Evolutionary conservation across 2,329 filamentous ascomycete genomes (phyloP).

Genomic region (Lachnellula arida): DNA sequence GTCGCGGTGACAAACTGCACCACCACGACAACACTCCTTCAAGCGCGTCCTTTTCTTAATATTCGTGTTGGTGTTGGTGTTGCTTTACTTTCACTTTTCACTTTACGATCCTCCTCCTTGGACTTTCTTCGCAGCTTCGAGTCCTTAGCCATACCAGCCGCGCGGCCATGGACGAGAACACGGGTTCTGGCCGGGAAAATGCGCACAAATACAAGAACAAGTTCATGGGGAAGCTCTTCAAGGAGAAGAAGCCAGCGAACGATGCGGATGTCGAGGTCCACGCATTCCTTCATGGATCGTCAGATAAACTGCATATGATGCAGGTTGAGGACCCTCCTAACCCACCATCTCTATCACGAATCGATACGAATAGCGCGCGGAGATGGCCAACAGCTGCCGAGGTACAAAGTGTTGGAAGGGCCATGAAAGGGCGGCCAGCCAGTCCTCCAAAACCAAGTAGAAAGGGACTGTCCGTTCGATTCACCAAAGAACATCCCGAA

Average conservation of each 20-base stretch:
- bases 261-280: constrained; percentile 46
- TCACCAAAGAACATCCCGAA: constrained; percentile 67
- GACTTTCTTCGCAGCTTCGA: background rate
- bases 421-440: constrained; percentile 24
- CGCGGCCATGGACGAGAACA: constrained; percentile 23
- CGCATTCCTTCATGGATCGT: constrained; percentile 53
- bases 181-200: constrained; percentile 23
- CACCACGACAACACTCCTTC: background rate
- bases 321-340: constrained; percentile 41
- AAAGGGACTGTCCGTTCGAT: constrained; percentile 70
- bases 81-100: background rate
- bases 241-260: constrained; percentile 32
- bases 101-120: background rate
- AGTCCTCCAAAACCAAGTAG: constrained; percentile 41
- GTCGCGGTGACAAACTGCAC: background rate
- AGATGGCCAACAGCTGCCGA: constrained; percentile 46
- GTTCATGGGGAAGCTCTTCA: constrained; percentile 51
- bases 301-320: constrained; percentile 51
- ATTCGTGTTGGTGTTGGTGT: background rate
- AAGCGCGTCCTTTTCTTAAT: background rate
- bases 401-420: constrained; percentile 26
- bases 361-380: constrained; percentile 46
- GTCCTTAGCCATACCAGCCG: background rate
- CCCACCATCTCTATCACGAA: constrained; percentile 25
- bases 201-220: constrained; percentile 35